Evolutionary conservation across 2,329 filamentous ascomycete species (phyloP), one percentile per base, ranked within the genome.

Genomic region (Stachybotrys chlorohalonatus): DNA sequence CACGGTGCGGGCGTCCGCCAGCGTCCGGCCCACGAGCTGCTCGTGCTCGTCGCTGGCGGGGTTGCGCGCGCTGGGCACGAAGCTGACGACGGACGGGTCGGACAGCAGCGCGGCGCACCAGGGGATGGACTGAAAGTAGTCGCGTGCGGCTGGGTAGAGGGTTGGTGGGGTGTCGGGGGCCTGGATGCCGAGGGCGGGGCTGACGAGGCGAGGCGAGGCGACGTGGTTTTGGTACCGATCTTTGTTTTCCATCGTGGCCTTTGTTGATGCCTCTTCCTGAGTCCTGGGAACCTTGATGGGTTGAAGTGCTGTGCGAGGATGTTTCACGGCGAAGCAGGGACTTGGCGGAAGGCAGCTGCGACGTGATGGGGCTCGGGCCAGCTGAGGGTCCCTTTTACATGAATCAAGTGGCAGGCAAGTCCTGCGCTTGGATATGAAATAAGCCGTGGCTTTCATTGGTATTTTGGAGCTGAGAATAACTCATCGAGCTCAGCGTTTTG

Each of bases 81-180:
- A 72, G 24, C 64, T 58, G n/a, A 69, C 64, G 16, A 64, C 55
- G 52, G 60, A 55, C 2, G 62, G 62, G 11, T 55, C 56, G 1
- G 56, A 56, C 11, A 73, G 63, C 31, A 70, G 63, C 11, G 57
- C 52, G 39, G 65, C 62, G 49, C 68, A 71, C 71, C 72, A 73
- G 7, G 70, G 65, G 32, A 70, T 61, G 1, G 67, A 63, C 51
- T 56, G 57, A 62, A 74, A 72, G 61, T 70, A 63, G 39, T 58
- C 52, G 31, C 68, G 49, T 49, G 67, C 63, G 13, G 59, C 59
- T 31, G 60, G 47, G 56, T 66, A 68, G 16, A 70, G 62, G 46
- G 54, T 53, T 1, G 60, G 56, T 0, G 63, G 61, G 9, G 65
- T 62, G 46, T 63, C 56, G 11, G 64, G 54, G 6, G 70, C 67